Conservation (phyloP, 495 filamentous ascomycete genomes). For the Penicillium psychrofluorescens region DNA sequence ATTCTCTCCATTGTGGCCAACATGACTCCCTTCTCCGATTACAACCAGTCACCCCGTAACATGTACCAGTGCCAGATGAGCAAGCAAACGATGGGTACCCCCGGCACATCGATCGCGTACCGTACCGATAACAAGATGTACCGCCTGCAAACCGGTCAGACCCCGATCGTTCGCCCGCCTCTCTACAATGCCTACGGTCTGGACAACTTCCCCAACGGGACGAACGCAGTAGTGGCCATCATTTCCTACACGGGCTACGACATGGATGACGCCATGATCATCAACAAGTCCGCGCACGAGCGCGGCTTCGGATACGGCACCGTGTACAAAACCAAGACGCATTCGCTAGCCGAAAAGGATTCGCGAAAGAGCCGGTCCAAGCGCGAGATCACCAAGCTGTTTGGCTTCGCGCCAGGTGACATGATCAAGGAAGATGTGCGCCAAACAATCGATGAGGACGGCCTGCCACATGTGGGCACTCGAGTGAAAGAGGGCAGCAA, state of each 20-base stretch:
- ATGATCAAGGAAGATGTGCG: conserved; percentile 56
- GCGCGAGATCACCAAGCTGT: conserved; percentile 60
- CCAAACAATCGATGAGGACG: conserved; percentile 72
- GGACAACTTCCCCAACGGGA: conserved; percentile 98
- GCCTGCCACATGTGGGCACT: conserved; percentile 71
- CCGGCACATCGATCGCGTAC: conserved; percentile 75
- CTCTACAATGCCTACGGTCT: conserved; percentile 93
- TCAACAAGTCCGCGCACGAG: conserved; percentile 96
- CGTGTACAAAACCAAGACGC: conserved; percentile 94
- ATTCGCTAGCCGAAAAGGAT: conserved; percentile 68
- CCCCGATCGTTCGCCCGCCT: conserved; percentile 84
- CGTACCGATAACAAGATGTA: conserved; percentile 97
- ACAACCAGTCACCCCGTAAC: conserved; percentile 97
- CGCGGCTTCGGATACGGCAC: conserved; percentile 95
- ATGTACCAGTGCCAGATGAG: conserved; percentile 99
- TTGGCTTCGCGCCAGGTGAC: conserved; percentile 75
- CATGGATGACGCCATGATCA: conserved; percentile 99
- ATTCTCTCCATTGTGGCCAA: conserved; percentile 97
- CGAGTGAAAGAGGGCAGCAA: conserved; percentile 71
- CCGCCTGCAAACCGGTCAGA: conserved; percentile 90
- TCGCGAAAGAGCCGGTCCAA: conserved; percentile 47
- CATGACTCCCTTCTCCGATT: conserved; percentile 98
- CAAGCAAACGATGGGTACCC: conserved; percentile 98
- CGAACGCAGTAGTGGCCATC: conserved; percentile 92
- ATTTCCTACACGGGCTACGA: conserved; percentile 99